phyloP scores from a whole-genome alignment of 805 yeast species.

The Nakazawaea holstii region DNA sequence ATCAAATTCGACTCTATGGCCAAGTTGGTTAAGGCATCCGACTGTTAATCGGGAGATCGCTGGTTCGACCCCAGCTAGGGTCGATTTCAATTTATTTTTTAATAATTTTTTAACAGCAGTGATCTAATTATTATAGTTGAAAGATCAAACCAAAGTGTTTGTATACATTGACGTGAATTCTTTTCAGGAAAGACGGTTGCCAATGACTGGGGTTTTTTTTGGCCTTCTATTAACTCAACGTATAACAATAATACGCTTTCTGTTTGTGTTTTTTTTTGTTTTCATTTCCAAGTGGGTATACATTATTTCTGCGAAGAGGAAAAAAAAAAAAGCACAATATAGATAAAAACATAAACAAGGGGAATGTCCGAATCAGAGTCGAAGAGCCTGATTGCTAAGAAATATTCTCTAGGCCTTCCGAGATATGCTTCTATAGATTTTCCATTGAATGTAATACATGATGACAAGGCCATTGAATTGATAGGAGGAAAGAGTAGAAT shows the following conservation, averaged over 20 bases:
- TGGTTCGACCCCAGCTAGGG: conserved; percentile 17
- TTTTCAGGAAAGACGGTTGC: no score
- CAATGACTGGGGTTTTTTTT: no score
- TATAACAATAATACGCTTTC: no score
- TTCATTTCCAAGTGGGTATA: neutral
- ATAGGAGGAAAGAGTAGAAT: conserved; percentile 57
- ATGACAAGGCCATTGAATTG: conserved; percentile 57
- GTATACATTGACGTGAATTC: no score
- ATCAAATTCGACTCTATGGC: conserved; percentile 12
- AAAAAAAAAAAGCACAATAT: no score
- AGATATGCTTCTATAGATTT: conserved; percentile 71
- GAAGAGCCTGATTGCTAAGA: conserved; percentile 33
- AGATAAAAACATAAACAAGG: no score
- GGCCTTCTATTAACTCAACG: no score
- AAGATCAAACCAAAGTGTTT: no score
- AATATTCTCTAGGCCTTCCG: conserved; percentile 66
- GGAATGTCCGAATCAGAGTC: neutral
- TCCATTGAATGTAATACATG: conserved; percentile 65
- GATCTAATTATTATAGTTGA: neutral
- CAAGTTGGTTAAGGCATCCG: conserved; percentile 17
- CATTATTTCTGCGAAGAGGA: no score
- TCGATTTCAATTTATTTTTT: conserved; percentile 11
- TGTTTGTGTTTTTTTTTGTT: neutral
- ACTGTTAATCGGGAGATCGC: conserved; percentile 18
- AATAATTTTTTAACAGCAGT: neutral